phyloP scores from a whole-genome alignment of 371 early-diverging fungal species.

The Mortierella polycephala region DNA sequence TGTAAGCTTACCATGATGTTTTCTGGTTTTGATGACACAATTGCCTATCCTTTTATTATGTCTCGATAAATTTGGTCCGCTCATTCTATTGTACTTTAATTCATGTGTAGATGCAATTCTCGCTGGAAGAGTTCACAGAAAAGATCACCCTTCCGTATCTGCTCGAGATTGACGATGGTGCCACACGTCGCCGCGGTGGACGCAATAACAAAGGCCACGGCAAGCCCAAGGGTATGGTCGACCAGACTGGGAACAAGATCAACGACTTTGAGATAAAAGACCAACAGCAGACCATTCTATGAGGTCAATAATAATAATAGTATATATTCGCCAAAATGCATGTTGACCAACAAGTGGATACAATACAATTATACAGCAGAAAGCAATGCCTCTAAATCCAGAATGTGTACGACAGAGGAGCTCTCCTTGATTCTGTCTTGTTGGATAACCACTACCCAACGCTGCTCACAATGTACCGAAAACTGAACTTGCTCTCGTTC shows the following conservation, averaged over 20 bases:
- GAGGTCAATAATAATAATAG: too few relatives aligned
- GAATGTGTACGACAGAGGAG: constrained; percentile 23
- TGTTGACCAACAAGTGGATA: too few relatives aligned
- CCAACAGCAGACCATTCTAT: too few relatives aligned
- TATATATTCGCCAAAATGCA: too few relatives aligned
- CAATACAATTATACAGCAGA: background rate
- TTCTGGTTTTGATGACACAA: background rate
- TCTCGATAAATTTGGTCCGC: too few relatives aligned
- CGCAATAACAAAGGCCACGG: background rate
- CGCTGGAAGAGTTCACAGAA: constrained; percentile 61
- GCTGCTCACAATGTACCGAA: constrained; percentile 24
- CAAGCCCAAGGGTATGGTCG: too few relatives aligned
- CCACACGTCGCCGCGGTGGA: background rate
- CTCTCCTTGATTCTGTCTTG: constrained; percentile 7
- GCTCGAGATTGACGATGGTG: constrained; percentile 29
- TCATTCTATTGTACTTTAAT: too few relatives aligned
- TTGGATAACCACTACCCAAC: constrained; percentile 27
- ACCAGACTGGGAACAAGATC: too few relatives aligned
- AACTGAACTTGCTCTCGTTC: constrained; percentile 25
- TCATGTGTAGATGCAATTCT: constrained; percentile 65
- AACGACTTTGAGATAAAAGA: too few relatives aligned
- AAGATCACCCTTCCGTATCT: constrained; percentile 65
- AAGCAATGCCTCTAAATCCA: constrained; percentile 20
- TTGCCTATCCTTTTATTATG: too few relatives aligned
- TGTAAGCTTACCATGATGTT: constrained; percentile 59